phyloP scores from a whole-genome alignment of 2,329 filamentous ascomycete genomes.

The Penicillium fuscoglaucum region DNA sequence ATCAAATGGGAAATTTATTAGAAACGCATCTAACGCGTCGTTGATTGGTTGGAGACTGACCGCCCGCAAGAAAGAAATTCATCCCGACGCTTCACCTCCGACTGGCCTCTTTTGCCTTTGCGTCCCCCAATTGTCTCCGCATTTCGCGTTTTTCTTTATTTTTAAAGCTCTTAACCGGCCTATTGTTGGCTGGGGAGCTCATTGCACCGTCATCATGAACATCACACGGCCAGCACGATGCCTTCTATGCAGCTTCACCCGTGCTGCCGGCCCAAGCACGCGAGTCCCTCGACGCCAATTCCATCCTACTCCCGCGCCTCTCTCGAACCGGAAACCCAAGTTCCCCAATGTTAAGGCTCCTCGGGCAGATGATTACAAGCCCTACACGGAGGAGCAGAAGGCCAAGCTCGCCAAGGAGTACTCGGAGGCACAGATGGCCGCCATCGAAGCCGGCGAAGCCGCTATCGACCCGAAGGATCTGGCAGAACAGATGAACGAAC shows the following conservation, averaged over 20 bases:
- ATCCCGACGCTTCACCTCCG: conserved; percentile 22
- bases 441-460: conserved; percentile 76
- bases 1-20: conserved; percentile 26
- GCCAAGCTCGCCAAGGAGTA: conserved; percentile 66
- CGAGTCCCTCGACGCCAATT: conserved; percentile 51
- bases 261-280: conserved; percentile 39
- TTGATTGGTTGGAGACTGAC: conserved; percentile 26
- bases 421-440: conserved; percentile 75
- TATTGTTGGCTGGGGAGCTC: conserved; percentile 33
- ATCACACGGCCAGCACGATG: conserved; percentile 52
- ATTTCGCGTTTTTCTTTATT: conserved; percentile 10
- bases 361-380: conserved; percentile 44
- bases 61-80: conserved; percentile 32
- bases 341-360: conserved; percentile 42
- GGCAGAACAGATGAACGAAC: conserved; percentile 68
- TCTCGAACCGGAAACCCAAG: conserved; percentile 42
- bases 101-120: conserved; percentile 16
- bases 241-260: conserved; percentile 52
- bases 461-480: conserved; percentile 74
- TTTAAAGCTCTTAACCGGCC: conserved; percentile 23
- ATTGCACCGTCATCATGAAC: conserved; percentile 45
- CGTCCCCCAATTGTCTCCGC: conserved; percentile 17
- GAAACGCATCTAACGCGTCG: conserved; percentile 23
- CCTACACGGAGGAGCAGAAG: conserved; percentile 68
- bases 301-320: conserved; percentile 45